Evolutionary conservation across 495 filamentous ascomycete genomes (phyloP).

Genomic region (Hypoxylon perforatum): DNA sequence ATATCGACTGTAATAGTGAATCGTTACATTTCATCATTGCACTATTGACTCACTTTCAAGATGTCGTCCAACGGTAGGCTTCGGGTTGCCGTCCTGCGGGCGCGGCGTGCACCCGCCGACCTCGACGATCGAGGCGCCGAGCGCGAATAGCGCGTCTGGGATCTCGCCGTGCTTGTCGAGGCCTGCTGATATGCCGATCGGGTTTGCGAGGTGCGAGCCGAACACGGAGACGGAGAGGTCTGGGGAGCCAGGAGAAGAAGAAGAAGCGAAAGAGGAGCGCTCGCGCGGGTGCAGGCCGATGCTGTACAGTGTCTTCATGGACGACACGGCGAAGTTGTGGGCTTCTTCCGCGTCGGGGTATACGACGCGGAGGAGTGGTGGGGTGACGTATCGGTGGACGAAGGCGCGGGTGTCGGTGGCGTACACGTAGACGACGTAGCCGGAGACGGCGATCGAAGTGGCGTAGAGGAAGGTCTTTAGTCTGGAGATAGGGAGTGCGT

Average conservation of each 20-base stretch:
- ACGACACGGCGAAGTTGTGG: conserved; percentile 78
- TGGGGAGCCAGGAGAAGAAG: conserved; percentile 21
- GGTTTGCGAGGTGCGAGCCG: conserved; percentile 80
- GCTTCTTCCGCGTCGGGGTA: conserved; percentile 91
- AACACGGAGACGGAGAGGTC: conserved; percentile 71
- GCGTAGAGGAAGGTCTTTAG: conserved; percentile 65
- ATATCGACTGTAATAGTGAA: too few species aligned
- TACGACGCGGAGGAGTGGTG: conserved; percentile 75
- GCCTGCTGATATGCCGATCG: conserved; percentile 90
- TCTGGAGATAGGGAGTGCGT: conserved; percentile 48
- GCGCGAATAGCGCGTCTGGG: conserved; percentile 80
- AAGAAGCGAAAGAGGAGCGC: conserved; percentile 51
- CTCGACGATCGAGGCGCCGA: conserved; percentile 87
- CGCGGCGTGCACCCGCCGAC: conserved; percentile 88
- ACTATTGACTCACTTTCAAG: too few species aligned
- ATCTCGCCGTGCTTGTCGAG: conserved; percentile 94
- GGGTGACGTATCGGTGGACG: conserved; percentile 82
- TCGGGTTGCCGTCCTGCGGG: too few species aligned
- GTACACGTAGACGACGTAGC: conserved; percentile 72
- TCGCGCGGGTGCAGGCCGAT: conserved; percentile 81
- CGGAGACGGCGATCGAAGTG: conserved; percentile 58
- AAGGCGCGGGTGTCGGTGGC: conserved; percentile 90
- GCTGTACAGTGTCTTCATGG: conserved; percentile 74
- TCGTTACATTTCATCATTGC: too few species aligned
- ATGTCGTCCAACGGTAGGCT: too few species aligned